phyloP scores from a whole-genome alignment of 805 yeast genomes.

The Isabelozyma rhagii region DNA sequence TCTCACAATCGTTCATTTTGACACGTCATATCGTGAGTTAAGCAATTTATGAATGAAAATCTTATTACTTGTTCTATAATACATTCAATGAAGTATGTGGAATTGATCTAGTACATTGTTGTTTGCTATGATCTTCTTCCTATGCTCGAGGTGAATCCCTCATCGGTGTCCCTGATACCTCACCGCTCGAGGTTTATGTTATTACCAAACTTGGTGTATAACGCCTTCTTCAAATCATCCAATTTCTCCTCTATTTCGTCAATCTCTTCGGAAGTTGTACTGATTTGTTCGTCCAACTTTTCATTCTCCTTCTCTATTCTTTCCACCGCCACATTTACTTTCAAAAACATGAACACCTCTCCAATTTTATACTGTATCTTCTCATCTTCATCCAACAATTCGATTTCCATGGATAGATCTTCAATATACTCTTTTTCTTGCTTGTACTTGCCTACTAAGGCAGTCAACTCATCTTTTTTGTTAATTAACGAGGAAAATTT shows the following conservation, averaged over 20 bases:
- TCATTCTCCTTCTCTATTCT: constrained; percentile 64
- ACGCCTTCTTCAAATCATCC: constrained; percentile 58
- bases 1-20: too few species aligned
- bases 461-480: constrained; percentile 58
- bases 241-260: constrained; percentile 54
- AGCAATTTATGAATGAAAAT: too few species aligned
- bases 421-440: constrained; percentile 85
- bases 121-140: background rate
- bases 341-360: constrained; percentile 69
- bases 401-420: constrained; percentile 81
- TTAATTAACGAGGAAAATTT: constrained; percentile 80
- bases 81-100: too few species aligned
- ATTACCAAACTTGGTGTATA: constrained; percentile 87
- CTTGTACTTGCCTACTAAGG: constrained; percentile 45
- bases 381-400: constrained; percentile 75
- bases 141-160: background rate
- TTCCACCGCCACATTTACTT: constrained; percentile 63
- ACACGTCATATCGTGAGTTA: too few species aligned
- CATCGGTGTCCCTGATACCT: too few species aligned
- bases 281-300: constrained; percentile 48
- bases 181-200: constrained; percentile 79
- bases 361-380: constrained; percentile 76
- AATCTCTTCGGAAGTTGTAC: constrained; percentile 42
- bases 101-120: too few species aligned
- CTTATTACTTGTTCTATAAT: too few species aligned